Percentiles rank a stretch among this genome's conserved stretches.
Conservation (phyloP, 345 rosid species). For the Litchi chinensis region DNA sequence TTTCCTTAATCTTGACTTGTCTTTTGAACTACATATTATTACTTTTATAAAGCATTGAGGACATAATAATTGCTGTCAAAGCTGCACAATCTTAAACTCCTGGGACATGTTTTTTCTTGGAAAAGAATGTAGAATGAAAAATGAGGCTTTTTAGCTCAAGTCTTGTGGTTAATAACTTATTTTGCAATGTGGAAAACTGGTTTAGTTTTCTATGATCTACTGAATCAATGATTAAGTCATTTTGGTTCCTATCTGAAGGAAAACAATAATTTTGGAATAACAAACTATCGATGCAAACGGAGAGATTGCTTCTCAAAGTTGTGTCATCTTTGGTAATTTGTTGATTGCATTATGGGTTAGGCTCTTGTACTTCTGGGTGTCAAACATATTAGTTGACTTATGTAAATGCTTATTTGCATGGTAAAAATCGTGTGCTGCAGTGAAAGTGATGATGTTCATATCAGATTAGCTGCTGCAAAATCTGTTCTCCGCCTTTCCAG, state of each 20-base stretch:
- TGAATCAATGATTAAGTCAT: no score
- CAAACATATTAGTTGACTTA: background rate
- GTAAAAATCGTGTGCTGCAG: constrained; percentile 45
- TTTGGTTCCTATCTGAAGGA: background rate
- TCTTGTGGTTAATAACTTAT: background rate
- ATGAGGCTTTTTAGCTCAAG: background rate
- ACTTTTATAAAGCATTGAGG: background rate
- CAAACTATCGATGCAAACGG: background rate
- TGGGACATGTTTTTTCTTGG: background rate
- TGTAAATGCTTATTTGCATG: constrained; percentile 9
- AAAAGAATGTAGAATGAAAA: background rate
- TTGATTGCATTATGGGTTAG: background rate
- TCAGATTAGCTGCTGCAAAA: constrained; percentile 87
- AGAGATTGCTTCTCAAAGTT: background rate
- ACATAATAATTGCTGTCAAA: background rate
- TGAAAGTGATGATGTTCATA: constrained; percentile 43
- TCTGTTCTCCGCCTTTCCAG: constrained; percentile 80
- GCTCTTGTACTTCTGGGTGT: background rate
- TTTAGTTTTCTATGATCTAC: background rate
- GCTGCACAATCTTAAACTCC: background rate
- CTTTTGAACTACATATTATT: background rate
- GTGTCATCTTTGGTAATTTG: background rate
- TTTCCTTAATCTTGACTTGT: background rate
- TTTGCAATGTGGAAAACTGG: background rate
- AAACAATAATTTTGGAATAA: background rate